Base-by-base conservation (phyloP, 176 grass and related monocot genomes). In the Guadua angustifolia region DNA sequence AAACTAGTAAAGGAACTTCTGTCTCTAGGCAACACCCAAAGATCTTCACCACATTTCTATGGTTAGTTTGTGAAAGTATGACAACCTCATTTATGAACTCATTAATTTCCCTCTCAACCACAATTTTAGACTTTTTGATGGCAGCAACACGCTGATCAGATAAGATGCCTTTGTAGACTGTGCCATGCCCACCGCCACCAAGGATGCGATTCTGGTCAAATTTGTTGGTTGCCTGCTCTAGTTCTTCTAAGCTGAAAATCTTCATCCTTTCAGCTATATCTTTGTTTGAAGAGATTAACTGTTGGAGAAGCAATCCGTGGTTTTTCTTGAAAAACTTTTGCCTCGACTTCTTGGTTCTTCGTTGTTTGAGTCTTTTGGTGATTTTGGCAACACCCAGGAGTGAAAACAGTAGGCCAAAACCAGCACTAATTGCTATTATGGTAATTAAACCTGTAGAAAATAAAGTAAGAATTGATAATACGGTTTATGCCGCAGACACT, bases 31-130 rank as follows among this genome's bases (percentile, higher is more conserved):
- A 88, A 17, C 80, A 88, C 0, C 89, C 89, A 9, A 79, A 91
- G n/a, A 91, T 74, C 16, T 84, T 82, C 18, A 91, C 89, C 67
- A 88, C 80, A 18, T 92, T 88, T 42, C 90, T 85, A 12, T 88
- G 86, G 55, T 82, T 88, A 39, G 60, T 92, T 13, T 92, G 90
- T 22, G 90, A 88, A 68, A 92, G 90, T 81, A 92, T 92, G 8
- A 85, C 90, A 4, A 88, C 86, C 64, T 92, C 90, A 50, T 92
- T 92, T 66, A 92, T 82, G 71, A 92, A 92, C 9, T 92, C 56
- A 47, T 89, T 32, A 35, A 77, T 92, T 79, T 92, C 90, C 19
- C 44, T 83, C 63, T 89, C 79, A 71, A 89, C 74, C 1, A 71
- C 25, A 45, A 89, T 89, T 47, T 88, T 89, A 7, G 90, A 86